Conservation (phyloP, 2,329 filamentous ascomycete genomes). For the Talaromyces pinophilus region DNA sequence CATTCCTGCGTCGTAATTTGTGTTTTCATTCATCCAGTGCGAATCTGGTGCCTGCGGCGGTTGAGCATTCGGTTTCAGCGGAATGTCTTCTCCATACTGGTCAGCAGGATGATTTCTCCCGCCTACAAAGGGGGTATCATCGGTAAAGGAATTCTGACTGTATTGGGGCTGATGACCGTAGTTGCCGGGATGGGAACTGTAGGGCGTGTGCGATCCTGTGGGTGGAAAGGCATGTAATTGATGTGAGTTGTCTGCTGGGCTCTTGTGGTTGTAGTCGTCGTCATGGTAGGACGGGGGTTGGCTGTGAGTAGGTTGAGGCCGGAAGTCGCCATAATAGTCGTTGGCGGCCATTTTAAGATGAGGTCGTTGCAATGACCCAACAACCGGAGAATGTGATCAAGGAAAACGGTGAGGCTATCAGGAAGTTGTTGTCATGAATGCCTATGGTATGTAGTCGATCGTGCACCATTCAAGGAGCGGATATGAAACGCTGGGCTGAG, state of each 20-base stretch:
- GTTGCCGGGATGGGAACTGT: slow-evolving; percentile 48
- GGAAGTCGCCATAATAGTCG: slow-evolving; percentile 62
- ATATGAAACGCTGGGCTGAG: slow-evolving; percentile 5
- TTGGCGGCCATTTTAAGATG: slow-evolving; percentile 59
- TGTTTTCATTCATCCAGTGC: slow-evolving; percentile 48
- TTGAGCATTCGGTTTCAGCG: slow-evolving; percentile 39
- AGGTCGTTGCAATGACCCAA: slow-evolving; percentile 3
- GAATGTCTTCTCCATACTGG: slow-evolving; percentile 47
- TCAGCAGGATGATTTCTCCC: slow-evolving; percentile 38
- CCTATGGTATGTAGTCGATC: background rate
- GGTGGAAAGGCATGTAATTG: slow-evolving; percentile 10
- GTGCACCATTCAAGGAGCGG: background rate
- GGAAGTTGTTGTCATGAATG: background rate
- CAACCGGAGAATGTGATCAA: background rate
- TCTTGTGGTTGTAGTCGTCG: slow-evolving; percentile 37
- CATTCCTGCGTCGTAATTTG: slow-evolving; percentile 46
- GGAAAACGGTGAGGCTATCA: background rate
- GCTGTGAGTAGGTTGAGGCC: slow-evolving; percentile 37
- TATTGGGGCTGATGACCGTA: slow-evolving; percentile 37
- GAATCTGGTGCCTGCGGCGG: slow-evolving; percentile 34
- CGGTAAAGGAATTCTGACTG: slow-evolving; percentile 41
- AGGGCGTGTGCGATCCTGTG: slow-evolving; percentile 38
- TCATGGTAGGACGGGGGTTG: slow-evolving; percentile 28
- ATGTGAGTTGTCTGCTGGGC: slow-evolving; percentile 17
- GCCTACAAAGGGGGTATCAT: slow-evolving; percentile 36